Evolutionary conservation across 352 stramenopile species (phyloP).

Genomic region (Thalassiosira mediterranea): DNA sequence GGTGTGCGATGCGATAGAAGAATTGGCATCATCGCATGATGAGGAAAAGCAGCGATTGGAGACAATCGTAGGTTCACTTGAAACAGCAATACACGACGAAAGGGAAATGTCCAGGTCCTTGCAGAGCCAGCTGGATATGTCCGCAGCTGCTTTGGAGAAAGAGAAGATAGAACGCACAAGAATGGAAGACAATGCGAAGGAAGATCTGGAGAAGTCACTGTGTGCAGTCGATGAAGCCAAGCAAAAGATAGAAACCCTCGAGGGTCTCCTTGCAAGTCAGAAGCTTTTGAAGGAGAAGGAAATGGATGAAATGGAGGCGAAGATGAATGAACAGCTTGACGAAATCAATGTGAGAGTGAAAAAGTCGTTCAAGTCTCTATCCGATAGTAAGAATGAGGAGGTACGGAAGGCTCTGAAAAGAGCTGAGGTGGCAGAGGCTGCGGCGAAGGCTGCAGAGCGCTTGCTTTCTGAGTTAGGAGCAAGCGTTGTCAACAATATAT

Average conservation of each 20-base stretch:
- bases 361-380: slow-evolving; percentile 28
- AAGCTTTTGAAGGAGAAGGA: slow-evolving; percentile 30
- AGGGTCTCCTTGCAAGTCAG: slow-evolving; percentile 24
- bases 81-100: slow-evolving; percentile 28
- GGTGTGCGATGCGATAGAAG: slow-evolving; percentile 28
- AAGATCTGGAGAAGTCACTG: slow-evolving; percentile 5
- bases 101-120: slow-evolving; percentile 23
- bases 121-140: slow-evolving; percentile 19
- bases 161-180: slow-evolving; percentile 12
- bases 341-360: slow-evolving; percentile 43
- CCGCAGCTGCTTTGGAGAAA: slow-evolving; percentile 7
- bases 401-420: slow-evolving; percentile 35
- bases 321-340: slow-evolving; percentile 39
- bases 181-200: slow-evolving; percentile 7
- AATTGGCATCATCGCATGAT: slow-evolving; percentile 29
- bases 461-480: slow-evolving; percentile 33
- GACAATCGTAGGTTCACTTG: slow-evolving; percentile 21
- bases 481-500: slow-evolving; percentile 23
- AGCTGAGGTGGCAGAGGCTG: slow-evolving; percentile 33
- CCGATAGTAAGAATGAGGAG: slow-evolving; percentile 44
- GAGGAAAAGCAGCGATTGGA: slow-evolving; percentile 39
- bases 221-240: slow-evolving; percentile 18
- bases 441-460: slow-evolving; percentile 31
- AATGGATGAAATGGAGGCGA: slow-evolving; percentile 26
- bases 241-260: slow-evolving; percentile 16